Evolutionary conservation across 306 rosid species (phyloP), one percentile per base, ranked within the genome.

Genomic region (Cucumis melo): DNA sequence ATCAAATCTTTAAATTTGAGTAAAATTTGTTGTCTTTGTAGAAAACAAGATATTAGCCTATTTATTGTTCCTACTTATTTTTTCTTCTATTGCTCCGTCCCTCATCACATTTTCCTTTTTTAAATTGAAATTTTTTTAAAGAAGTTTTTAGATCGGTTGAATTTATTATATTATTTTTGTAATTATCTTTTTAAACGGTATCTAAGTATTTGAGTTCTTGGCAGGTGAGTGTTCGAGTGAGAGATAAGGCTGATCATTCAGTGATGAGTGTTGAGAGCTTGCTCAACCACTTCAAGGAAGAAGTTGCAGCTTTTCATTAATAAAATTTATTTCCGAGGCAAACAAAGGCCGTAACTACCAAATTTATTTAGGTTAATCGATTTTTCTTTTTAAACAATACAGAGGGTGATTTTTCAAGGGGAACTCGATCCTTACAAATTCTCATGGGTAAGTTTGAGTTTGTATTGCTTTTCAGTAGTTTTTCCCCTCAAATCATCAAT

Each of bases 181-280:
- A 32, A 29, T 61, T 27, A 61, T 27, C 12, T 1, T 57, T 9
- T 10, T 57, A 8, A 55, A 55, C 5, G 19, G 36, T 58, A 2
- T 15, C 21, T 2, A 23, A 58, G 7, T 58, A 24, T 3, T 61
- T 19, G 76, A 72, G 6, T 77, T 79, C 1, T 75, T 82, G 86
- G 72, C 95, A 94, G 98, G 97, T 94, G 82, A 94, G 98, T 71
- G 96, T 91, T 67, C 87, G 97, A 9, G 90, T 91, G 56, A 87
- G 98, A 83, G 97, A 90, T 73, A 80, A 80, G 71, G 87, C 77
- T 24, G 96, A 90, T 63, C 91, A 87, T 70, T 73, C 82, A 0
- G 93, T 85, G 24, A 89, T 81, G 94, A 87, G 85, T 57, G 84
- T 87, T 20, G 98, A 91, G 74, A 63, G 77, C 54, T 81, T 93